Base-by-base conservation (phyloP, 164 flowering plant genomes). In the Nymphaea colorata region DNA sequence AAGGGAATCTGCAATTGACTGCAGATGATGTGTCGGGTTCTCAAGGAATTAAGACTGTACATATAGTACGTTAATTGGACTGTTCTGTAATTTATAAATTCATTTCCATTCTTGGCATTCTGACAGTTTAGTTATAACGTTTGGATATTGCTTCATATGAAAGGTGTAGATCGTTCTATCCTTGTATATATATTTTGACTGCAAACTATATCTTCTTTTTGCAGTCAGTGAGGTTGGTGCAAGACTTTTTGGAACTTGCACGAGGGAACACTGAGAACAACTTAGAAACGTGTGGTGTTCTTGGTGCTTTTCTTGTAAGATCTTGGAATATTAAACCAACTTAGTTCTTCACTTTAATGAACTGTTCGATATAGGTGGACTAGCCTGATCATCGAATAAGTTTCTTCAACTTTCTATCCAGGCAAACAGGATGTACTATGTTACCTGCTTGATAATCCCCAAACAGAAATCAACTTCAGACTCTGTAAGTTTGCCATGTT, bases 221-320 rank as follows among this genome's bases (percentile, higher is more conserved):
- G 25, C 77, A 90, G 96, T 80, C 96, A 53, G 76, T 71, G 57
- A 78, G 75, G 66, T 78, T 88, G 80, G 83, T 87, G 85, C 93
- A 87, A 67, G 84, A 88, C 67, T 86, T 90, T 79, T 82, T 87
- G 72, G 89, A 88, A 76, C 83, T 88, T 77, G 96, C 96, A 42
- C 80, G 79, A 64, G 86, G 76, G 42, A 88, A 88, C 80, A 90
- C 93, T 25, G 71, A 79, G 43, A 88, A 85, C 67, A 85, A 90
- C 78, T 77, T 90, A 57, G 94, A 90, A 75, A 90, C 97, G 5
- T 90, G 97, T 76, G 93, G 97, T 18, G 72, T 84, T 75, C 97
- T 88, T 64, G 94, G 88, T 62, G 93, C 92, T 66, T 86, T 74
- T 60, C 84, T 88, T 71, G 96, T 90, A 81, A 86, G 88, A 69